Base-by-base conservation (phyloP, 2,329 filamentous ascomycete genomes). In the Phyllosticta citriasiana region DNA sequence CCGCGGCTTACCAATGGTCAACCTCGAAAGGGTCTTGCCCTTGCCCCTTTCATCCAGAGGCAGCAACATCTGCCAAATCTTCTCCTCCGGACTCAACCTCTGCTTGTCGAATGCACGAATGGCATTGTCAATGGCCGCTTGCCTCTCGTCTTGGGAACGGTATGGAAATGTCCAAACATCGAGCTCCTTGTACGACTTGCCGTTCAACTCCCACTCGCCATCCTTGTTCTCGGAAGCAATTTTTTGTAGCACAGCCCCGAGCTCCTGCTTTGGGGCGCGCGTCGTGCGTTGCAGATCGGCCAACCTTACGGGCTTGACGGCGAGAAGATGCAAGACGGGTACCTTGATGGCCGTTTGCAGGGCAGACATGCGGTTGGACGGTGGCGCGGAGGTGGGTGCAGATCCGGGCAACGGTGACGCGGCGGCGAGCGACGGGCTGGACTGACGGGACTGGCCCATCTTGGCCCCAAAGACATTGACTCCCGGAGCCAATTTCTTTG, bases 101-200 rank as follows among this genome's bases (percentile, higher is more conserved):
- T 82, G 77, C 59, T 84, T 79, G 71, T 87, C 84, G 69, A 83
- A 87, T 53, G 84, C 83, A 59, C 80, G 80, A 67, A 86, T 80
- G 59, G 84, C 83, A 71, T 82, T 82, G 64, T 85, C 80, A 66
- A 87, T 82, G 27, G 83, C 84, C 59, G 79, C 74, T 64, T 85
- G 76, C 19, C 84, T 78, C 61, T 86, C 81, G 55, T 82, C 78
- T 55, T 79, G 68, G 47, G 73, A 78, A 27, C 77, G 78, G 70
- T 86, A 87, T 12, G 77, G 77, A 67, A 87, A 87, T 7, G 78
- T 80, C 77, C 79, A 86, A 9, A 84, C 78, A 67, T 86, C 82
- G 64, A 87, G 73, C 58, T 86, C 84, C 66, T 82, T 83, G 69
- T 81, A 87, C 16, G 76, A 73, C 67, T 82, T 83, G 70, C 86